A percentile compares a stretch with the other conserved stretches of the same genome.
phyloP scores from a whole-genome alignment of 805 yeast species.

The Metschnikowia continentalis region DNA sequence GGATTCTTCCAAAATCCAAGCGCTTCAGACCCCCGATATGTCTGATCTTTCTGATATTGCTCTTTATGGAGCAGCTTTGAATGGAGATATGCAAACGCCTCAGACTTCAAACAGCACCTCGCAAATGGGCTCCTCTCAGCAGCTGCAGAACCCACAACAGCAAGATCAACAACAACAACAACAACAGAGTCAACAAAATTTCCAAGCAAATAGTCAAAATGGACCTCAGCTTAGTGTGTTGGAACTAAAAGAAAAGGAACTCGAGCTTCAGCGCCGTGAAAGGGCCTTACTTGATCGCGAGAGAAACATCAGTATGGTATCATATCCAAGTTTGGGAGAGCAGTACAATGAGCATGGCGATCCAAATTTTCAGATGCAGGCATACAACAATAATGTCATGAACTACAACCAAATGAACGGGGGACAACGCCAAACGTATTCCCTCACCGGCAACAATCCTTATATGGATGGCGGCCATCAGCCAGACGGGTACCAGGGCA shows the following conservation, averaged over 20 bases:
- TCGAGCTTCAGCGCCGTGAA: slow-evolving; percentile 26
- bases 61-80: slow-evolving; percentile 32
- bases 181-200: not conserved
- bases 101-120: slow-evolving; percentile 2
- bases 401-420: not conserved
- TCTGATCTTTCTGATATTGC: slow-evolving; percentile 38
- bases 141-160: not conserved
- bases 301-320: slow-evolving; percentile 8
- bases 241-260: slow-evolving; percentile 17
- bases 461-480: slow-evolving; percentile 25
- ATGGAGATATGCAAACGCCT: slow-evolving; percentile 22
- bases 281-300: slow-evolving; percentile 21
- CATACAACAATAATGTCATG: not conserved
- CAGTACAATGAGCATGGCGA: not conserved
- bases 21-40: slow-evolving; percentile 21
- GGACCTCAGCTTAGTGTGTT: not conserved
- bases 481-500: slow-evolving; percentile 30
- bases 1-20: slow-evolving; percentile 1
- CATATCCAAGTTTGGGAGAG: not conserved
- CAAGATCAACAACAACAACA: no score
- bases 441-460: slow-evolving; percentile 12
- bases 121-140: not conserved
- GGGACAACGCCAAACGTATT: slow-evolving; percentile 6
- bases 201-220: not conserved
- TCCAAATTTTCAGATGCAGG: not conserved